Base-by-base conservation (phyloP, 2,329 filamentous ascomycete genomes). In the Eutypella sp. region DNA sequence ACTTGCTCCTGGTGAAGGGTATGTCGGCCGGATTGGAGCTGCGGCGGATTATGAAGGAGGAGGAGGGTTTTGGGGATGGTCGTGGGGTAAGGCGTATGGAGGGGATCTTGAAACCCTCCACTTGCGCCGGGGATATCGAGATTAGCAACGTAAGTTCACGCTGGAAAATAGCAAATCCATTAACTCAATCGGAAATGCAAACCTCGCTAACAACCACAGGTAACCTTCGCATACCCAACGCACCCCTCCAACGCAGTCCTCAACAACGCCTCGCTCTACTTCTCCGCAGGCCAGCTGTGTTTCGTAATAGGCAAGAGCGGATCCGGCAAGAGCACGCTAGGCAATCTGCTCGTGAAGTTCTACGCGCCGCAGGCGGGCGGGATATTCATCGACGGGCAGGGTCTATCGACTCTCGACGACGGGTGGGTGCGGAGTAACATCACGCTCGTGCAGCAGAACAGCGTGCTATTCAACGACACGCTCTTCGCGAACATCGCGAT, bases 241-340 rank as follows among this genome's bases (percentile, higher is more conserved):
- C 84, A 87, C 40, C 79, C 79, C 0, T 67, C 76, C 2, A 75
- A 77, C 16, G 61, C 66, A 0, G 82, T 84, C 2, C 71, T 96
- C 9, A 66, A 76, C 1, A 67, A 76, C 6, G 78, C 79, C 0
- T 82, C 74, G 0, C 76, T 96, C 49, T 78, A 74, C 52, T 92
- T 97, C 47, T 78, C 82, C 0, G 74, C 84, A 0, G 84, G 87
- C 0, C 74, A 87, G 50, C 81, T 85, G 3, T 89, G 83, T 0
- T 96, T 93, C 58, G 73, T 97, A 2, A 80, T 96, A 41, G 93
- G 92, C 0, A 79, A 77, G 57, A 96, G 89, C 58, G 93, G 93
- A 0, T 96, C 89, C 2, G 92, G 92, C 0, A 97, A 97, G 64
- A 96, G 89, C 55, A 97, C 92, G 0, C 60, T 97, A 1, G 84